Conservation (phyloP, 1,284 basidiomycete species). For the Irpex sp. region DNA sequence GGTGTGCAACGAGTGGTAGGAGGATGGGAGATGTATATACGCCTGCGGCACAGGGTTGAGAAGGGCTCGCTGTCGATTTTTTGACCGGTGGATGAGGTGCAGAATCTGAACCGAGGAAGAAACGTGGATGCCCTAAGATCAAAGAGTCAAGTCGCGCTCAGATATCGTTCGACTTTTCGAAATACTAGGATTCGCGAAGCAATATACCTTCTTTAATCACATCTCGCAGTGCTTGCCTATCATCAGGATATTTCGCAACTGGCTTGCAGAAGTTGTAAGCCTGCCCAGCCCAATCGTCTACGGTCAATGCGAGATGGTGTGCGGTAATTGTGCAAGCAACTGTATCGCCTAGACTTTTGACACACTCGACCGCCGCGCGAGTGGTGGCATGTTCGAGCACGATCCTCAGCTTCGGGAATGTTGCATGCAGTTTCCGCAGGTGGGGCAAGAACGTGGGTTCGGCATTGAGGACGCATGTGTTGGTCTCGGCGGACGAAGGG, state of each 20-base stretch:
- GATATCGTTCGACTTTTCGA: too few species aligned
- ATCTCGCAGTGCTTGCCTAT: slow-evolving; percentile 81
- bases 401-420: slow-evolving; percentile 92
- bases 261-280: slow-evolving; percentile 98
- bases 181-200: too few species aligned
- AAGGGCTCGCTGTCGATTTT: slow-evolving; percentile 76
- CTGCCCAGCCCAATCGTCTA: slow-evolving; percentile 98
- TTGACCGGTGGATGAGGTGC: slow-evolving; percentile 87
- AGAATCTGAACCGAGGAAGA: slow-evolving; percentile 98
- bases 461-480: slow-evolving; percentile 93
- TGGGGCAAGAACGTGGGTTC: slow-evolving; percentile 91
- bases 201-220: slow-evolving; percentile 73
- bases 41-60: slow-evolving; percentile 85
- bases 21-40: slow-evolving; percentile 91
- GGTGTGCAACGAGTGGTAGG: slow-evolving; percentile 81
- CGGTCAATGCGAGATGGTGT: slow-evolving; percentile 92
- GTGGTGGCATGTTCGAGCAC: slow-evolving; percentile 99
- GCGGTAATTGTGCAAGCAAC: slow-evolving; percentile 98
- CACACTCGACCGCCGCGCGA: slow-evolving; percentile 88
- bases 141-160: background rate
- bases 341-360: slow-evolving; percentile 81
- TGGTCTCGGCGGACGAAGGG: slow-evolving; percentile 85
- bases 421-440: slow-evolving; percentile 76
- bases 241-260: slow-evolving; percentile 94
- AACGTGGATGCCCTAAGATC: slow-evolving; percentile 79